Conservation (phyloP, 2,329 filamentous ascomycete species). For the Didymella lethalis region DNA sequence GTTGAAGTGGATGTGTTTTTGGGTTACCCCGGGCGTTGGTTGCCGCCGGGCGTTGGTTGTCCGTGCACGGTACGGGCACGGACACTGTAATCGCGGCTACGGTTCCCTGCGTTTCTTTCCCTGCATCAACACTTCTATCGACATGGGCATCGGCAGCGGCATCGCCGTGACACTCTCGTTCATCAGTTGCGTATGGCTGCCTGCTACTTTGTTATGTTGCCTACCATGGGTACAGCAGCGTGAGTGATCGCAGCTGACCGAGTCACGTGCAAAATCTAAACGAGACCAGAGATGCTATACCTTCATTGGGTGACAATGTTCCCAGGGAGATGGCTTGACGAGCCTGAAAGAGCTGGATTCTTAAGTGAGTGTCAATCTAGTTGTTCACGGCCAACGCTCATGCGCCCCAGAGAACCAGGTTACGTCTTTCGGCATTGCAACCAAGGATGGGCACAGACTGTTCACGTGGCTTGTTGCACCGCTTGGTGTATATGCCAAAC, state of each 20-base stretch:
- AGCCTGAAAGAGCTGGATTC: conserved; percentile 50
- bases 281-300: conserved; percentile 44
- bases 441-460: conserved; percentile 76
- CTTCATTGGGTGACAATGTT: conserved; percentile 47
- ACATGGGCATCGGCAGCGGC: conserved; percentile 19
- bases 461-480: conserved; percentile 95
- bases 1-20: too few relatives aligned
- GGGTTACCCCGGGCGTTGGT: too few relatives aligned
- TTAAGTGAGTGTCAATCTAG: conserved; percentile 36
- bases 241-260: conserved; percentile 28
- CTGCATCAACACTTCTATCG: conserved; percentile 12
- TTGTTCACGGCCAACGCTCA: conserved; percentile 24
- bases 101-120: conserved; percentile 3
- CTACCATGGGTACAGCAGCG: conserved; percentile 49
- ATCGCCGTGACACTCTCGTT: conserved; percentile 32
- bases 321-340: conserved; percentile 46
- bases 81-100: conserved; percentile 6
- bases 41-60: too few relatives aligned
- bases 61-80: too few relatives aligned
- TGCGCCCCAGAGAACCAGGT: conserved; percentile 75
- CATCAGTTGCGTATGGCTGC: conserved; percentile 47
- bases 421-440: conserved; percentile 78
- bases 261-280: conserved; percentile 11
- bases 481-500: conserved; percentile 73
- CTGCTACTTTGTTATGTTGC: conserved; percentile 45